These are phyloP conservation scores for Knoxdaviesia proteae DNA, from an alignment of 2,329 filamentous ascomycete genomes.

Conservation along the genomic window DNA sequence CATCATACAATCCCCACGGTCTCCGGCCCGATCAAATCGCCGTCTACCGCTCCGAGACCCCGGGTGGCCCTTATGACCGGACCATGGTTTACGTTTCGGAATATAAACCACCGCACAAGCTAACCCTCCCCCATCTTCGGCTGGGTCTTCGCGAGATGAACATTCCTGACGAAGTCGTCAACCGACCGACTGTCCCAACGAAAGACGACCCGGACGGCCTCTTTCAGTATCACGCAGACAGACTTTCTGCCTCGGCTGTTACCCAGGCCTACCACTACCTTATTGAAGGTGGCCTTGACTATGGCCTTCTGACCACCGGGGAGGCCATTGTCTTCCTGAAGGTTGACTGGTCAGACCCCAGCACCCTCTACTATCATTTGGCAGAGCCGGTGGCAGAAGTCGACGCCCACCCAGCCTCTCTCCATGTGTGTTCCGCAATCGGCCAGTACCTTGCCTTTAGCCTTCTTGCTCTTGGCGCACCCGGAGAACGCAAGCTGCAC, in stretches of 20 bases:
- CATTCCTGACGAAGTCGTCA: constrained; percentile 16
- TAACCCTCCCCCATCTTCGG: constrained; percentile 20
- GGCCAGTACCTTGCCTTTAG: constrained; percentile 12
- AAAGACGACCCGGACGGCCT: too few species aligned
- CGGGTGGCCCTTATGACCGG: too few species aligned
- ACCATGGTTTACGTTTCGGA: constrained; percentile 15
- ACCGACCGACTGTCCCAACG: too few species aligned
- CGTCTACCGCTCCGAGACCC: too few species aligned
- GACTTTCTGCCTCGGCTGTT: constrained; percentile 10
- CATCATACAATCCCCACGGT: too few species aligned
- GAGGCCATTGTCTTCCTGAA: constrained; percentile 22
- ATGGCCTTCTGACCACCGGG: constrained; percentile 19
- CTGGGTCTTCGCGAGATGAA: constrained; percentile 19
- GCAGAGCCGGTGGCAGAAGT: constrained; percentile 11
- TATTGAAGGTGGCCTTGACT: constrained; percentile 21
- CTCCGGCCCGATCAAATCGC: too few species aligned
- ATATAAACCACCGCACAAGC: constrained; percentile 26
- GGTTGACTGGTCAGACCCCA: constrained; percentile 11
- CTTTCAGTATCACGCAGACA: too few species aligned
- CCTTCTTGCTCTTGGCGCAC: constrained; percentile 9
- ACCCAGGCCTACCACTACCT: constrained; percentile 29
- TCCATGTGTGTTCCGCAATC: constrained; percentile 9
- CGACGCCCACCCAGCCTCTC: constrained; percentile 6
- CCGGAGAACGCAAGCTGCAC: not conserved
- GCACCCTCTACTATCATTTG: constrained; percentile 12